Percentiles rank a stretch among this genome's conserved stretches.
Evolutionary conservation across 768 basidiomycete species (phyloP).

Genomic region (Boletus rubescentipes): DNA sequence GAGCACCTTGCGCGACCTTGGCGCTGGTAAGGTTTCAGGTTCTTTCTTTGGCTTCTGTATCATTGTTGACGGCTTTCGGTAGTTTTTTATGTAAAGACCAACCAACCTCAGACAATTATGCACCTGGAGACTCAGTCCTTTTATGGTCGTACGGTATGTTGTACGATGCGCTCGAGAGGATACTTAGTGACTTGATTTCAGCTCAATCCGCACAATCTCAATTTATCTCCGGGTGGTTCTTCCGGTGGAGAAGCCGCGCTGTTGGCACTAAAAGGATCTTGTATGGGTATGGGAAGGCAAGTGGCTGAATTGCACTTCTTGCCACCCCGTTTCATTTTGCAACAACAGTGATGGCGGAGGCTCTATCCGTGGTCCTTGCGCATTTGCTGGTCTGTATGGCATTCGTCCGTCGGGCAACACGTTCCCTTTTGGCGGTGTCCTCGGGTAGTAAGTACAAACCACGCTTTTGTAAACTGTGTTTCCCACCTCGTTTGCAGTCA

Average conservation of each 20-base stretch:
- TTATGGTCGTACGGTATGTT: constrained; percentile 32
- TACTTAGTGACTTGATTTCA: constrained; percentile 16
- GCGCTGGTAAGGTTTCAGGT: constrained; percentile 35
- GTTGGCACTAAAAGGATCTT: constrained; percentile 44
- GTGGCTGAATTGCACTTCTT: constrained; percentile 11
- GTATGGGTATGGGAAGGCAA: constrained; percentile 44
- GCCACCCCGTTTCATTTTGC: neutral
- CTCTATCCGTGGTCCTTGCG: constrained; percentile 40
- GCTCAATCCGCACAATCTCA: constrained; percentile 45
- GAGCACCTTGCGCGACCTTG: constrained; percentile 39
- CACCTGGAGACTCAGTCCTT: constrained; percentile 36
- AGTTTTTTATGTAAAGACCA: constrained; percentile 47
- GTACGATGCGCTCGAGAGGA: neutral
- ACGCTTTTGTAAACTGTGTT: neutral
- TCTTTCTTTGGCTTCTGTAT: neutral
- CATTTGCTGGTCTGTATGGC: constrained; percentile 40
- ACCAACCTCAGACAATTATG: constrained; percentile 44
- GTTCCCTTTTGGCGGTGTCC: constrained; percentile 17
- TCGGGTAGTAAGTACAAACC: constrained; percentile 21
- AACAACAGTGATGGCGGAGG: constrained; percentile 31
- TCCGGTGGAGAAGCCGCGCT: constrained; percentile 53
- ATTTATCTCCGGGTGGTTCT: constrained; percentile 49
- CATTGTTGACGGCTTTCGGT: constrained; percentile 5
- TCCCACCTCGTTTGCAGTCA: constrained; percentile 16
- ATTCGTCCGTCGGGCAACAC: constrained; percentile 39